Evolutionary conservation across 108 stramenopile genomes (phyloP), one percentile per base, ranked within the genome.

Genomic region (Aurantiochytrium sp.): DNA sequence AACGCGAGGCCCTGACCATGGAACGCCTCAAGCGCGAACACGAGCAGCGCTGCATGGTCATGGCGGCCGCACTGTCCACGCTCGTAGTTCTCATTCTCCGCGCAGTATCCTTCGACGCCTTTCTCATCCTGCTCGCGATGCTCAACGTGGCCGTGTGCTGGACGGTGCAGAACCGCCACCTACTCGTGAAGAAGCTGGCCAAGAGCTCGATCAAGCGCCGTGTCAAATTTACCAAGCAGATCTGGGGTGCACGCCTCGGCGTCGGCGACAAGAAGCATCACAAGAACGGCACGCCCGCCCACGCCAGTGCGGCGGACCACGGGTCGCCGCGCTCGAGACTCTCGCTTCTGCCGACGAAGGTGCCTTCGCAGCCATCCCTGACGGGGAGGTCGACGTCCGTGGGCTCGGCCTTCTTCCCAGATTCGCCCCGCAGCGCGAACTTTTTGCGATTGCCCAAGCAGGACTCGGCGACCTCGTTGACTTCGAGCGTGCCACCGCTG

Each of bases 181-280:
- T 27, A 12, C 73, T 81, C 27, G 45, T 81, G 12, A 81, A 81
- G 24, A 41, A 48, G 30, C 6, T 81, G n/a, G 73, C 73, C 45
- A 81, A 81, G 45, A 81, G 73, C 73, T 81, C 73, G 27, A 81
- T 81, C 45, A 41, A 48, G 45, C 39, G 73, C 12, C 39, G 73
- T 12, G 73, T 81, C 45, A 81, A 81, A 24, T 81, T 81, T 24
- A 81, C 73, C 42, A 81, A 81, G 32, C 73, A 81, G 32, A 48
- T 81, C 12, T 81, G 73, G 73, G 45, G 45, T 24, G 39, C 73
- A 65, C 27, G 59, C 6, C 34, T 65, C 10, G 59, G 59, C 34
- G 59, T 65, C 1, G 34, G 59, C 10, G 59, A 34, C 34, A 34
- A 65, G 34, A 65, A 65, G 24, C 15, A 52, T 52, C 50, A 52